Evolutionary conservation across 495 filamentous ascomycete genomes (phyloP), one percentile per base, ranked within the genome.

Genomic region (Oidiodendron maius): DNA sequence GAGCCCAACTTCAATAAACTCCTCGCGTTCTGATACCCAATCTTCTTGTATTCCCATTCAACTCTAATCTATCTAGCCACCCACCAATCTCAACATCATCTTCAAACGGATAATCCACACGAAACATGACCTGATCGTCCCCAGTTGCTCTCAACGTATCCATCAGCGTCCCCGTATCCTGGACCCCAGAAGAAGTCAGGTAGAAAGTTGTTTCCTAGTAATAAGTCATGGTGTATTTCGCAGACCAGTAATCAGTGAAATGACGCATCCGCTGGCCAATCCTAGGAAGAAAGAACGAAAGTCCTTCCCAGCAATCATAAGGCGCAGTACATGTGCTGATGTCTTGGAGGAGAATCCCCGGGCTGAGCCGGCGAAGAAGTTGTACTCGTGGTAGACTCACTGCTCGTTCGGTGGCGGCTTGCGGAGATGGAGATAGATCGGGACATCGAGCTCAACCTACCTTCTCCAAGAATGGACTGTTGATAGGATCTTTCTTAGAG

Each of bases 131-230:
- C n/a, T 62, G 60, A 9, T 81, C 74, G 21, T 74, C 58, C 46
- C 63, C 69, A 5, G 70, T 74, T 23, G 72, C 75, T 13, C 66
- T 50, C 58, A 83, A 52, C 12, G 79, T 61, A 64, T 59, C 68
- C 53, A 63, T 58, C 58, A 84, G 52, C 4, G 74, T 75, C 9
- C 73, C 69, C 12, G 76, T 67, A 26, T 69, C 74, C 56, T 79
- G 82, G 30, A 80, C 72, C 0, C 81, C 80, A 20, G 68, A 74
- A 2, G 81, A 83, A 2, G 81, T 84, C 40, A 84, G 73, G 75
- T 74, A 84, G 37, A 86, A 64, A 46, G 84, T 83, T 43, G 69
- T 62, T 15, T 74, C 68, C 59, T 44, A 53, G 24, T 48, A 48
- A 17, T 48, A 2, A 3, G 2, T 3, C 15, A 53, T 6, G 1